phyloP scores from a whole-genome alignment of 306 rosid genomes.

The Vachellia pachyceras region DNA sequence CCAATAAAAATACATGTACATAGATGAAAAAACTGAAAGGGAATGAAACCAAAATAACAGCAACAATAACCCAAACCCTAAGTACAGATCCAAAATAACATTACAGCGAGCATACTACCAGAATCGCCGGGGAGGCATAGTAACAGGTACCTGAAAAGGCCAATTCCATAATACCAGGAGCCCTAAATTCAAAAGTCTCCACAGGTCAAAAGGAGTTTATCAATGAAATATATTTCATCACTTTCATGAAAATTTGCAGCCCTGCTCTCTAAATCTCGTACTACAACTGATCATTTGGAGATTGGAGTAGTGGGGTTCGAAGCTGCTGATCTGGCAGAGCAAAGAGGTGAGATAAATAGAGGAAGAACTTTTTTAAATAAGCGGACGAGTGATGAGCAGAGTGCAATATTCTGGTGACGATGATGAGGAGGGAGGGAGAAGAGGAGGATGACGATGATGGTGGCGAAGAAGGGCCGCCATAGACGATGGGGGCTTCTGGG shows the following conservation, averaged over 20 bases:
- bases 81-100: conserved; percentile 41
- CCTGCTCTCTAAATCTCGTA: not conserved
- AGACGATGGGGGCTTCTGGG: conserved; percentile 43
- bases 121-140: conserved; percentile 15
- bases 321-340: conserved; percentile 37
- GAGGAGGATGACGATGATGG: conserved; percentile 39
- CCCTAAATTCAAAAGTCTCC: conserved; percentile 20
- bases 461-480: conserved; percentile 61
- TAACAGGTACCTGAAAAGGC: conserved; percentile 45
- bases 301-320: conserved; percentile 9
- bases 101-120: not conserved
- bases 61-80: conserved; percentile 8
- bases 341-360: conserved; percentile 11
- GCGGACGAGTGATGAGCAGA: not conserved
- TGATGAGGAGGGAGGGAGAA: conserved; percentile 30
- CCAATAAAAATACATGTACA: not conserved
- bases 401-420: conserved; percentile 16
- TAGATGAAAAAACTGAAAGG: not conserved
- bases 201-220: conserved; percentile 36
- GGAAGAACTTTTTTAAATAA: not conserved
- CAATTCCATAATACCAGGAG: conserved; percentile 26
- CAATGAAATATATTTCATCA: conserved; percentile 27
- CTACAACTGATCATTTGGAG: not conserved
- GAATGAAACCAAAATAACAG: not conserved
- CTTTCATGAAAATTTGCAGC: conserved; percentile 10